Base-by-base conservation (phyloP, 345 rosid genomes). In the Arabis alpina region DNA sequence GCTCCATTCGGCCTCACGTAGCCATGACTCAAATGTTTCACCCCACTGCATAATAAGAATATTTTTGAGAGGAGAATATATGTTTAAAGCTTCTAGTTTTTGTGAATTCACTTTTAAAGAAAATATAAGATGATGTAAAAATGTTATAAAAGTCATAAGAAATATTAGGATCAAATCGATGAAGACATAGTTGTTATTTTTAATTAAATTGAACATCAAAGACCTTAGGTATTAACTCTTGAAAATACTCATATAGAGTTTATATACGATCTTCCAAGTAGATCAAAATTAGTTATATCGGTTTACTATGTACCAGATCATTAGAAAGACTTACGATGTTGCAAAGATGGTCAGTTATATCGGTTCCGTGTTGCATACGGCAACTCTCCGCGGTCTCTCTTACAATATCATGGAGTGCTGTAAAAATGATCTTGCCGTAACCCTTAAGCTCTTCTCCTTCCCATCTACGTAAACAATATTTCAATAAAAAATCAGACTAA, bases 21-120 rank as follows among this genome's bases (percentile, higher is more conserved):
- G 80, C 96, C 87, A 85, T n/a, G 92, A 64, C 39, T 45, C 82
- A 75, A 89, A 89, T 44, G 92, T 81, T 63, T 87, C 90, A 13
- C 43, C 13, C 96, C 92, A 89, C 95, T 89, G 16, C 72, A 53
- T 13, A 14, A 45, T 58, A 14, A 32, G 23, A 47, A 50, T 28
- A 47, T 55, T n/a, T 16, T 39, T 13, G 43, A 49, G 24, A 36
- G 13, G 27, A 25, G 4, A 19, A 12, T 59, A 28, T 28, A 3
- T 28, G 32, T 28, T 28, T 28, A 19, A 19, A 19, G 23, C 0
- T 19, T 19, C 23, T 19, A 19, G 23, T 19, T 19, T 19, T 19
- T 19, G 23, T 19, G 23, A 19, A 19, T 19, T 19, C 23, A 19
- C 23, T 19, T 19, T 19, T 19, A 19, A 19, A 19, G 23, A 19